phyloP scores from a whole-genome alignment of 2,329 filamentous ascomycete species.

The Aspergillus pseudotamarii region DNA sequence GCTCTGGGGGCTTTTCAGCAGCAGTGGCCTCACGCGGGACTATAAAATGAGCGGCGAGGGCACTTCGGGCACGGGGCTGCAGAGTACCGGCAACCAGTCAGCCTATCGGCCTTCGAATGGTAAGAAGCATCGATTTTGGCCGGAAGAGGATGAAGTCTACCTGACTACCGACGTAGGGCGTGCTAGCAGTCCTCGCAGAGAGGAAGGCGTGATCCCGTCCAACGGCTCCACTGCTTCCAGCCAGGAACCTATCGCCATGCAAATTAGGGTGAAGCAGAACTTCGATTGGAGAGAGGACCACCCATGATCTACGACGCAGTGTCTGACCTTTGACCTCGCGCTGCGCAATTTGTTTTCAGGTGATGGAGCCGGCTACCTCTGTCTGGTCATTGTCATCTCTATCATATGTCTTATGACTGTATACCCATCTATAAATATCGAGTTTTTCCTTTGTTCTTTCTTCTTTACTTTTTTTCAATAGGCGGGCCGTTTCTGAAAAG shows the following conservation, averaged over 20 bases:
- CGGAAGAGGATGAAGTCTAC: constrained; percentile 15
- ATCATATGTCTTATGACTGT: background rate
- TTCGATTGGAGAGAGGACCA: constrained; percentile 12
- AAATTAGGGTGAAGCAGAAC: constrained; percentile 14
- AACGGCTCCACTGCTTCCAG: background rate
- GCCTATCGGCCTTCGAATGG: background rate
- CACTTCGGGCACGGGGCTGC: background rate
- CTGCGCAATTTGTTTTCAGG: background rate
- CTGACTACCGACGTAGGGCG: constrained; percentile 15
- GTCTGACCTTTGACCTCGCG: background rate
- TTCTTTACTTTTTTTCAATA: background rate
- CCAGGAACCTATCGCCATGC: constrained; percentile 6
- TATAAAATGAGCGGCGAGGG: background rate
- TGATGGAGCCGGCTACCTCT: background rate
- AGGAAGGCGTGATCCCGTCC: background rate
- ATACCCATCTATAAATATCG: background rate
- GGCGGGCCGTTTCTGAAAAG: background rate
- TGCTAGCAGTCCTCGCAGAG: background rate
- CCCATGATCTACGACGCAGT: background rate
- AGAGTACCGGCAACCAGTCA: background rate
- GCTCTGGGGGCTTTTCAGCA: constrained; percentile 1
- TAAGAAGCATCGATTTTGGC: constrained; percentile 10
- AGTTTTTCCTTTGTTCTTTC: background rate
- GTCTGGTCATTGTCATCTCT: background rate
- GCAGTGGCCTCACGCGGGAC: background rate